These are phyloP conservation scores for Dictyostelium brefeldianum DNA, from an alignment of 78 protist species.

Conservation along the genomic window DNA sequence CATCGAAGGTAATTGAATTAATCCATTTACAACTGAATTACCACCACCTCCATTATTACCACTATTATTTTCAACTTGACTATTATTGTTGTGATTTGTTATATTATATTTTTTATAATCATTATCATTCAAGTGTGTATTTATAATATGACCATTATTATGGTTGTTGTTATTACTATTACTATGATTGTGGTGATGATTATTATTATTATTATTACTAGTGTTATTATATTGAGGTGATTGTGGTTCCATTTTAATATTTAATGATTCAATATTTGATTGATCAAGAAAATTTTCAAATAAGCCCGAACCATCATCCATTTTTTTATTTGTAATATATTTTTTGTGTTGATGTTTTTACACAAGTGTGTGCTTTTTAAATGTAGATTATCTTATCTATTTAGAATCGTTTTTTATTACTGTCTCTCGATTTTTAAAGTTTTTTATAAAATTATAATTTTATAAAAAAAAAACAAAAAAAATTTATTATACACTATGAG, in stretches of 20 bases:
- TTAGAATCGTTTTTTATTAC: no score
- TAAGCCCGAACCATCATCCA: slow-evolving; percentile 44
- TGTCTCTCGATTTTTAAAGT: no score
- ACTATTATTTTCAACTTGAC: neutral
- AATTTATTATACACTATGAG: no score
- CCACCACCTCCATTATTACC: no score
- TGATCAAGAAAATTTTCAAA: slow-evolving; percentile 27
- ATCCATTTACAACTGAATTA: neutral
- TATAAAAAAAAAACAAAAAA: no score
- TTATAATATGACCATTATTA: no score
- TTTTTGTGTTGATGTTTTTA: no score
- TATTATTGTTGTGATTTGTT: neutral
- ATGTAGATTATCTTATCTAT: no score
- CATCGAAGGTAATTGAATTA: slow-evolving; percentile 11
- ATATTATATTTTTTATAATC: slow-evolving; percentile 1
- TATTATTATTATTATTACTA: neutral
- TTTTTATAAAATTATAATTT: no score
- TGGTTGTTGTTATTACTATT: neutral
- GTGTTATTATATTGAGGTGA: neutral
- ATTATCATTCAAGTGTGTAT: neutral
- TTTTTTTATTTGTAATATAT: neutral
- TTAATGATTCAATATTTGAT: neutral
- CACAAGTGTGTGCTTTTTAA: no score
- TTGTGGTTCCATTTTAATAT: slow-evolving; percentile 18
- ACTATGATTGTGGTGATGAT: neutral